phyloP scores from a whole-genome alignment of 768 basidiomycete species.

The Dioszegia hungarica region DNA sequence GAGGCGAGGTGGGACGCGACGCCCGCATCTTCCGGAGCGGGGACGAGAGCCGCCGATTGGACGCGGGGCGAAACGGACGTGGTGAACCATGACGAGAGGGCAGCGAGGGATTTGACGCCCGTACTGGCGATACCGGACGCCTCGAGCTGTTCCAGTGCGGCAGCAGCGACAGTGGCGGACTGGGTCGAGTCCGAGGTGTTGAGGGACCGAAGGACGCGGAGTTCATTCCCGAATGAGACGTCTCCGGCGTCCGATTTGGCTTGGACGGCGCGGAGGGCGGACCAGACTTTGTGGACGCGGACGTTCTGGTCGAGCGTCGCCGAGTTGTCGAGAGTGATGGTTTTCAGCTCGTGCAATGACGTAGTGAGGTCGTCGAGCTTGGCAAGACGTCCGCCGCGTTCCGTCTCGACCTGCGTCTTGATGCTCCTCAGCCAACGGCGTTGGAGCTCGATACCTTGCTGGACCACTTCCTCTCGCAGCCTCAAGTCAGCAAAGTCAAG shows the following conservation, averaged over 20 bases:
- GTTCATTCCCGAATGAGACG: constrained; percentile 80
- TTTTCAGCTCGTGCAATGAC: constrained; percentile 83
- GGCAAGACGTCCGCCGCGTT: constrained; percentile 89
- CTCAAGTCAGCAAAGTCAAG: constrained; percentile 52
- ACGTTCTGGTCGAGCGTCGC: constrained; percentile 88
- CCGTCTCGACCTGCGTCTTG: constrained; percentile 91
- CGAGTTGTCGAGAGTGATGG: constrained; percentile 85
- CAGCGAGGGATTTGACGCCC: constrained; percentile 76
- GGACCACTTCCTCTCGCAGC: constrained; percentile 86
- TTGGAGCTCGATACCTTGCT: constrained; percentile 95
- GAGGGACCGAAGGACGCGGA: constrained; percentile 63
- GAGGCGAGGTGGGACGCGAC: constrained; percentile 81
- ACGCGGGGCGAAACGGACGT: constrained; percentile 77
- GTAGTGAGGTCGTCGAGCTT: constrained; percentile 90
- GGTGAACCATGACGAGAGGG: constrained; percentile 86
- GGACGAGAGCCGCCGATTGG: constrained; percentile 83
- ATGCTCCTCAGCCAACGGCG: constrained; percentile 94
- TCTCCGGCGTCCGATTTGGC: constrained; percentile 63
- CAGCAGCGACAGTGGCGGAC: neutral
- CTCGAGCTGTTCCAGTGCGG: constrained; percentile 57
- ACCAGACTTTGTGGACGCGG: constrained; percentile 85
- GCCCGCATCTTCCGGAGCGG: constrained; percentile 70
- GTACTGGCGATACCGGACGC: constrained; percentile 36
- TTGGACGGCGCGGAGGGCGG: constrained; percentile 75
- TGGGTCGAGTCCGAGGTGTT: constrained; percentile 49